Base-by-base conservation (phyloP, 768 basidiomycete genomes). In the Leucocoprinus sp. region DNA sequence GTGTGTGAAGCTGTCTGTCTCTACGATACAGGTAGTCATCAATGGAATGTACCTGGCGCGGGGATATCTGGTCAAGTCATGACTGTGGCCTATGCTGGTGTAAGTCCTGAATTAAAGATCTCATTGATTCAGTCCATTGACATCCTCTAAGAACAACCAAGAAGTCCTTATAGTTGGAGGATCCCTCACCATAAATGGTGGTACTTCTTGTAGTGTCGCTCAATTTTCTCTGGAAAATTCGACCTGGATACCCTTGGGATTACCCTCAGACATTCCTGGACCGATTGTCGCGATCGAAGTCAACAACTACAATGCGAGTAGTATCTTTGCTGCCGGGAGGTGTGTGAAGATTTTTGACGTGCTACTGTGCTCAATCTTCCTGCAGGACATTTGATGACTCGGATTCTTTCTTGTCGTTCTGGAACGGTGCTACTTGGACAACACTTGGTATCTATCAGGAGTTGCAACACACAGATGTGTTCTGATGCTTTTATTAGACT, bases 321-420 rank as follows among this genome's bases (percentile, higher is more conserved):
- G 87, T 55, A 75, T 98, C 45, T 99, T 93, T 56, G 89, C 84
- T 37, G 90, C 93, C 26, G 95, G 95, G 54, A 78, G 75, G 82
- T 91, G 50, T 59, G 81, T 64, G n/a, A 12, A 7, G n/a, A 31
- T 36, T 26, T 50, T 31, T 11, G 18, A 29, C 12, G 8, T 12
- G 19, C 15, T 43, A 2, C 12, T 23, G 26, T 19, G 12, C 15
- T 31, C n/a, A 28, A 46, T 18, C 17, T 24, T 36, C 42, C 42
- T 46, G 19, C 48, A 80, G 81, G 28, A 69, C 78, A 3, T 62
- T 57, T n/a, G 76, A 82, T 45, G 80, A 77, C 9, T 69, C 72
- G 4, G 65, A 73, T 1, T 67, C 89, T 0, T 97, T 90, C 67
- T 62, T 97, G 48, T 70, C 75, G 28, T 85, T 81, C 56, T 99